Percentiles rank a stretch among this genome's conserved stretches.
phyloP scores from a whole-genome alignment of 148 eudicot species.

The Camellia granthamiana region DNA sequence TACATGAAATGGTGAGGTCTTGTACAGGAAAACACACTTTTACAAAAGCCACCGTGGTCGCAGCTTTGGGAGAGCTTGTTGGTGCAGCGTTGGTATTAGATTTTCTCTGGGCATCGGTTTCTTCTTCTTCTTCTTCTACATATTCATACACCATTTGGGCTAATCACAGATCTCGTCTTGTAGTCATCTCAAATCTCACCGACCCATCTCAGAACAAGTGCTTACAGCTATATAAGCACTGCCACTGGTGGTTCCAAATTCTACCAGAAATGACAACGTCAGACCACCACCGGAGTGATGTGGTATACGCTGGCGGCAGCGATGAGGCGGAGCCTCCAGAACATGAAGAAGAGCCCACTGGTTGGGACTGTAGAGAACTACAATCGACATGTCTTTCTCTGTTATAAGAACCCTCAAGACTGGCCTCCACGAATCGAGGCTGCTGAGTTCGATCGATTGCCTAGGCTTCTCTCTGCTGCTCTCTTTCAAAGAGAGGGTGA shows the following conservation, averaged over 20 bases:
- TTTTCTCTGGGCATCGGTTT: constrained; percentile 24
- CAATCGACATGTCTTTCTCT: constrained; percentile 85
- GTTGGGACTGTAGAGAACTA: no score
- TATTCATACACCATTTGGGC: constrained; percentile 9
- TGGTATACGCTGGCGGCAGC: no score
- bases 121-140: constrained; percentile 19
- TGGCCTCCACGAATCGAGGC: constrained; percentile 99
- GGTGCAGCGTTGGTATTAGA: constrained; percentile 20
- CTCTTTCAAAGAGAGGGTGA: constrained; percentile 54
- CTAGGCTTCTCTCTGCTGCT: constrained; percentile 83
- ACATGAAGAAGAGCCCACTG: constrained; percentile 40
- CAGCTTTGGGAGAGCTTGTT: constrained; percentile 15
- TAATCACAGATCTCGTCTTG: constrained; percentile 10
- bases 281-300: no score
- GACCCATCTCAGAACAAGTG: constrained; percentile 14
- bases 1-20: constrained; percentile 8
- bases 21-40: neutral
- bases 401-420: constrained; percentile 81
- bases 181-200: constrained; percentile 18
- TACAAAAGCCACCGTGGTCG: constrained; percentile 7
- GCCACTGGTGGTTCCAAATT: no score
- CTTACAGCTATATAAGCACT: no score
- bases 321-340: constrained; percentile 38
- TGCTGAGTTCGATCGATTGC: constrained; percentile 95
- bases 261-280: no score